Percentiles rank a stretch among this genome's conserved stretches.
Evolutionary conservation across 2,329 filamentous ascomycete species (phyloP).

Genomic region (Colletotrichum neosansevieriae): DNA sequence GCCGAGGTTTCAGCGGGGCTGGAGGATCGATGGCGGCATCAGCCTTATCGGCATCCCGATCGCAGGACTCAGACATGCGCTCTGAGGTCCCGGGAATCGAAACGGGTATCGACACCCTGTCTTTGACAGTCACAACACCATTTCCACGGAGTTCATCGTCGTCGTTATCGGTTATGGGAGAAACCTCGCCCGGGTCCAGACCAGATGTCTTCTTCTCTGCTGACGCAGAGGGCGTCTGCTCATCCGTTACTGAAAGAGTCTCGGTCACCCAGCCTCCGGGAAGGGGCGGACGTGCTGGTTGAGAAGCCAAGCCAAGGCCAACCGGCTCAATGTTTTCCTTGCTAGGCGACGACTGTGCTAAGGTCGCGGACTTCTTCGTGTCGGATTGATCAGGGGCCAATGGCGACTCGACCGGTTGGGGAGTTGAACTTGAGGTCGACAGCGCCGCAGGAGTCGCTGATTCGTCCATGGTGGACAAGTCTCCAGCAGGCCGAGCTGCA

Average conservation of each 20-base stretch:
- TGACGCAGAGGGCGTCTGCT: constrained; percentile 13
- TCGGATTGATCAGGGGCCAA: neutral
- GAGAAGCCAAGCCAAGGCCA: constrained; percentile 14
- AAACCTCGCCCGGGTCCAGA: constrained; percentile 38
- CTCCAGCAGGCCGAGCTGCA: constrained; percentile 1
- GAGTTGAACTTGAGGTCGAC: constrained; percentile 2
- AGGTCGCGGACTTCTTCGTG: neutral
- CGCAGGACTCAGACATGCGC: constrained; percentile 3
- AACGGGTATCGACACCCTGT: constrained; percentile 21
- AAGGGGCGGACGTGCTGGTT: constrained; percentile 43
- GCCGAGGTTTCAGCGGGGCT: constrained; percentile 40
- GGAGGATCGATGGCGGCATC: constrained; percentile 31
- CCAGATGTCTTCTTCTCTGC: constrained; percentile 8
- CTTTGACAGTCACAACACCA: constrained; percentile 9
- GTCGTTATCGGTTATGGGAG: constrained; percentile 41
- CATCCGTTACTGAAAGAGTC: constrained; percentile 21
- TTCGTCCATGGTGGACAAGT: neutral
- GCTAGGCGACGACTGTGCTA: neutral
- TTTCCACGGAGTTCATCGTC: constrained; percentile 18
- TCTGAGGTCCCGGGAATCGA: constrained; percentile 15
- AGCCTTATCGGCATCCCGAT: constrained; percentile 1
- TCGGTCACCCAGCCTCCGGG: constrained; percentile 51
- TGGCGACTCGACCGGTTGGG: constrained; percentile 15
- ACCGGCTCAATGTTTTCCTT: neutral
- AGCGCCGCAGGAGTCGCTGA: constrained; percentile 1